Conservation (phyloP, 2,329 filamentous ascomycete genomes). For the Fonsecaea pedrosoi region DNA sequence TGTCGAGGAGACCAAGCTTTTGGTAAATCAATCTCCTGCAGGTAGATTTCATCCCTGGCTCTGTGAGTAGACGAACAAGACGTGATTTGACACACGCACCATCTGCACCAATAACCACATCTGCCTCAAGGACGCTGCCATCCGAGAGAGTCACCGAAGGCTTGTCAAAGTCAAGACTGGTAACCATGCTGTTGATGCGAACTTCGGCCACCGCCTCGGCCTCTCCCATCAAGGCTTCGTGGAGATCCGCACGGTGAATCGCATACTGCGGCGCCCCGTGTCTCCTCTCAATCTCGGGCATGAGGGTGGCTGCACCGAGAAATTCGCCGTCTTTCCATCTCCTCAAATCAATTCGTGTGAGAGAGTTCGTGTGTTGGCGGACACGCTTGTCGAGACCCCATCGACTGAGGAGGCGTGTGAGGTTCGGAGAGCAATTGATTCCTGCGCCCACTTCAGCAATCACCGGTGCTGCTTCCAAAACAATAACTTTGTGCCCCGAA, state of each 20-base stretch:
- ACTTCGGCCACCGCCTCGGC: conserved; percentile 33
- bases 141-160: conserved; percentile 35
- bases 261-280: conserved; percentile 43
- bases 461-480: conserved; percentile 5
- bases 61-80: background rate
- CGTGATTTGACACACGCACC: conserved; percentile 22
- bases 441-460: conserved; percentile 11
- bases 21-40: conserved; percentile 35
- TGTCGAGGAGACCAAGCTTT: conserved; percentile 19
- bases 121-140: conserved; percentile 35
- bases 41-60: conserved; percentile 38
- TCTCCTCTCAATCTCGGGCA: conserved; percentile 32
- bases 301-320: conserved; percentile 8
- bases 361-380: background rate
- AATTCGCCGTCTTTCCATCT: conserved; percentile 15
- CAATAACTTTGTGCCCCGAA: conserved; percentile 1
- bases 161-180: conserved; percentile 15
- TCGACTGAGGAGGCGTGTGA: background rate
- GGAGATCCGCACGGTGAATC: conserved; percentile 42
- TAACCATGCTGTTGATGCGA: conserved; percentile 35
- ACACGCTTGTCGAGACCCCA: conserved; percentile 5
- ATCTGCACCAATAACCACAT: conserved; percentile 42
- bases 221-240: conserved; percentile 34
- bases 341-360: conserved; percentile 3
- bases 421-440: conserved; percentile 7